These are phyloP conservation scores for Chimonanthus praecox DNA, from an alignment of 164 flowering plant genomes.

Conservation along the genomic window DNA sequence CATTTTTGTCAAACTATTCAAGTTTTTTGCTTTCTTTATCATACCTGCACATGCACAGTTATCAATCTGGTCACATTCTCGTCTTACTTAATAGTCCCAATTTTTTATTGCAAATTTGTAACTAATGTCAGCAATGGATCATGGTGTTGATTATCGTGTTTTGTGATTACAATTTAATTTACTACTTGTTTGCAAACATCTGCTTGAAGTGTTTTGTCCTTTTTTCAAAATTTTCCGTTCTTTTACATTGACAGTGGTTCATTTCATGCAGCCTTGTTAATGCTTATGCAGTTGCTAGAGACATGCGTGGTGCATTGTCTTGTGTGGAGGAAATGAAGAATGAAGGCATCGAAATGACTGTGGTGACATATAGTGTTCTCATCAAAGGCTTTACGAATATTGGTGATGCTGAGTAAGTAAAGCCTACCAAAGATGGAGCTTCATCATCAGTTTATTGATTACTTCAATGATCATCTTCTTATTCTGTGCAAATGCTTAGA, in stretches of 20 bases:
- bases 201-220: not conserved
- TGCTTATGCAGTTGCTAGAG: constrained; percentile 97
- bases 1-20: too few species aligned
- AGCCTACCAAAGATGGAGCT: not conserved
- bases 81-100: too few species aligned
- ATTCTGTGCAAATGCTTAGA: too few species aligned
- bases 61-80: too few species aligned
- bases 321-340: constrained; percentile 92
- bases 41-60: too few species aligned
- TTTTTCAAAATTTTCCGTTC: constrained; percentile 1
- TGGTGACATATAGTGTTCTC: constrained; percentile 87
- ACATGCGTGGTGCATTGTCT: constrained; percentile 93
- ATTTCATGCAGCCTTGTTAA: constrained; percentile 92
- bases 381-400: constrained; percentile 83
- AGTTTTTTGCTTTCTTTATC: too few species aligned
- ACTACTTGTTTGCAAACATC: not conserved
- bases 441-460: not conserved
- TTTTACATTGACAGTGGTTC: constrained; percentile 26
- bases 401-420: constrained; percentile 73
- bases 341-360: constrained; percentile 76
- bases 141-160: not conserved
- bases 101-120: too few species aligned
- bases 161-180: not conserved
- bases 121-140: too few species aligned
- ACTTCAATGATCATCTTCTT: not conserved